Evolutionary conservation across 2,329 filamentous ascomycete species (phyloP).

Genomic region (Zarea fungicola): DNA sequence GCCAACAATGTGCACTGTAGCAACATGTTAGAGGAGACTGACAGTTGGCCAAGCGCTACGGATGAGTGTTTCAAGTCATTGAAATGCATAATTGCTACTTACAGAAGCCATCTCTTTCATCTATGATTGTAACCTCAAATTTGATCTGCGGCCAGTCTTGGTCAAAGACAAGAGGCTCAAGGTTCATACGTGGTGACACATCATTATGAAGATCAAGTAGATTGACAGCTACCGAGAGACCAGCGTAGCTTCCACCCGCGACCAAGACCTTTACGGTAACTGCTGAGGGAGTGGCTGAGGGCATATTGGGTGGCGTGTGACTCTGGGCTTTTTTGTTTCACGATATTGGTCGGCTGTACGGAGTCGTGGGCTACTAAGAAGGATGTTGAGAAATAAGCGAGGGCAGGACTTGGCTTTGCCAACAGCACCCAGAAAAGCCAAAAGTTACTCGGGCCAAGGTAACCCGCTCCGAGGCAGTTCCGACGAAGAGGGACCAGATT

Average conservation of each 20-base stretch:
- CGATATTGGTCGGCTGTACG: too few species aligned
- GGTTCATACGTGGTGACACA: conserved; percentile 41
- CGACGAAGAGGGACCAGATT: too few species aligned
- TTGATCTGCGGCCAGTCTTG: conserved; percentile 43
- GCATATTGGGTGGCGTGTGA: background rate
- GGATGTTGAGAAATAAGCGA: too few species aligned
- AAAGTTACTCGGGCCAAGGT: too few species aligned
- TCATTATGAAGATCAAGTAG: conserved; percentile 61
- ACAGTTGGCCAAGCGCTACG: too few species aligned
- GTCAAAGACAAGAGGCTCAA: conserved; percentile 32
- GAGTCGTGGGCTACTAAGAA: too few species aligned
- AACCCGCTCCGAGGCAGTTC: too few species aligned
- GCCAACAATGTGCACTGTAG: conserved; percentile 12
- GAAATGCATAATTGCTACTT: conserved; percentile 27
- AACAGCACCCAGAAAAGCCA: too few species aligned
- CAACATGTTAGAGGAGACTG: background rate
- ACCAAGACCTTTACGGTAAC: conserved; percentile 4
- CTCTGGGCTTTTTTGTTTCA: background rate
- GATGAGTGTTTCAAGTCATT: background rate
- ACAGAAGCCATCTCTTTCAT: conserved; percentile 78
- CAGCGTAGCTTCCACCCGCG: conserved; percentile 60
- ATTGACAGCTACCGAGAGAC: conserved; percentile 61
- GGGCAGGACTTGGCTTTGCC: too few species aligned
- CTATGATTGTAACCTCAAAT: conserved; percentile 66
- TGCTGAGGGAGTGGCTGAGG: background rate